Evolutionary conservation across 2,329 filamentous ascomycete species (phyloP), one percentile per base, ranked within the genome.

Genomic region (Periconia digitata): DNA sequence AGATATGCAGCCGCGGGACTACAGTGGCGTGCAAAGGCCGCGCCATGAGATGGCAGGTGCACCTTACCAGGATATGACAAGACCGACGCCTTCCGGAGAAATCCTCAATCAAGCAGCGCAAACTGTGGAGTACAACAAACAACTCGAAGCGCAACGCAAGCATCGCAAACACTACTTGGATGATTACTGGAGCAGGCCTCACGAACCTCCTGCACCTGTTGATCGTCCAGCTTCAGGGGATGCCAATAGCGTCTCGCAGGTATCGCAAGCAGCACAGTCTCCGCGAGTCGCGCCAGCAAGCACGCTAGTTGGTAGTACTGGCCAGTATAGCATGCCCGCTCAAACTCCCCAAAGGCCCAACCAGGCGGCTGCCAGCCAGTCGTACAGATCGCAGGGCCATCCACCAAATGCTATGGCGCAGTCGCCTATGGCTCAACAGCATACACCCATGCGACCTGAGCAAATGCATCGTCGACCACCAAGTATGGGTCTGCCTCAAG

Each of bases 31-130:
- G 55, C 85, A 89, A 52, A 87, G 90, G 44, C 89, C 91, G 18
- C 85, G 92, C 56, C 94, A 96, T 73, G 94, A 97, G 66, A 85
- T 96, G 53, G 85, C 88, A 13, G 94, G 92, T 20, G 85, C 88
- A 32, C 65, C 70, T 8, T 99, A 96, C 73, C 87, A 92, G 70
- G 94, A 97, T 68, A 82, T 90, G 59, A 89, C 86, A 8, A 85
- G 92, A 67, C 79, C 90, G 10, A 89, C 86, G 54, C 83, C 86
- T 23, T 80, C 89, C 22, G 79, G 83, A 40, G 92, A 97, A 62
- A 84, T 97, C 45, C 79, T 94, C 56, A 87, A 88, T 39, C 91
- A 96, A 70, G 90, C 91, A 22, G 85, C 90, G 43, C 90, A 95
- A 54, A 87, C 92, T 16, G 90, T 90, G 49, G 92, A 97, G 59